These are phyloP conservation scores for Funneliformis caledonium DNA, from an alignment of 371 early-diverging fungal genomes.

Conservation along the genomic window DNA sequence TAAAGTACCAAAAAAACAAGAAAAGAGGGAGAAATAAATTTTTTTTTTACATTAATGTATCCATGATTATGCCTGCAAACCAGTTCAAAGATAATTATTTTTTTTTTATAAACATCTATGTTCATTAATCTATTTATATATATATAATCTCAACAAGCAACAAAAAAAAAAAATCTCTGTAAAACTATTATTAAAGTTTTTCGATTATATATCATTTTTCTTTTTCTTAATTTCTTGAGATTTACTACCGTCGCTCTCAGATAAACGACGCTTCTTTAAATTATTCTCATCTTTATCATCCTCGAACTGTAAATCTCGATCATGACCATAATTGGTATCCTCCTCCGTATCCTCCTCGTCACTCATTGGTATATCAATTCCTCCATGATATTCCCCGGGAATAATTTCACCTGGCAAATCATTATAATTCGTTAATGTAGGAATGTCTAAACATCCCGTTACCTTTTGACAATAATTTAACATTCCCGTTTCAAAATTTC, in stretches of 20 bases:
- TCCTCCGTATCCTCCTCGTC: constrained; percentile 1
- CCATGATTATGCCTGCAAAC: too few species aligned
- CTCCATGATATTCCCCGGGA: constrained; percentile 20
- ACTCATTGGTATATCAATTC: constrained; percentile 32
- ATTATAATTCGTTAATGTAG: background rate
- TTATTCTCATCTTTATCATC: background rate
- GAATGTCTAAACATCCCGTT: background rate
- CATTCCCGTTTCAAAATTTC: constrained; percentile 13
- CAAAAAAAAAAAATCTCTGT: too few species aligned
- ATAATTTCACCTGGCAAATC: constrained; percentile 1
- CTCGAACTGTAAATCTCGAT: background rate
- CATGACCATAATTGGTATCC: background rate
- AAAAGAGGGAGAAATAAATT: too few species aligned
- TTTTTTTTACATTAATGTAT: too few species aligned
- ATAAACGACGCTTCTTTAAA: background rate
- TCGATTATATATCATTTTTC: too few species aligned
- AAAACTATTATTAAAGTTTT: too few species aligned
- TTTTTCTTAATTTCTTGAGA: too few species aligned
- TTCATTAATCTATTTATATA: too few species aligned
- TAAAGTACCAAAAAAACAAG: too few species aligned
- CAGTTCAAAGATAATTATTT: too few species aligned
- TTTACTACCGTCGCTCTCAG: background rate
- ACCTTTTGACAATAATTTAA: constrained; percentile 1
- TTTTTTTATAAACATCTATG: too few species aligned
- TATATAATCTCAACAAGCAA: too few species aligned